Percentiles rank a stretch among this genome's conserved stretches.
These are phyloP conservation scores for Prunus mongolica DNA, from an alignment of 306 rosid species.

Conservation along the genomic window DNA sequence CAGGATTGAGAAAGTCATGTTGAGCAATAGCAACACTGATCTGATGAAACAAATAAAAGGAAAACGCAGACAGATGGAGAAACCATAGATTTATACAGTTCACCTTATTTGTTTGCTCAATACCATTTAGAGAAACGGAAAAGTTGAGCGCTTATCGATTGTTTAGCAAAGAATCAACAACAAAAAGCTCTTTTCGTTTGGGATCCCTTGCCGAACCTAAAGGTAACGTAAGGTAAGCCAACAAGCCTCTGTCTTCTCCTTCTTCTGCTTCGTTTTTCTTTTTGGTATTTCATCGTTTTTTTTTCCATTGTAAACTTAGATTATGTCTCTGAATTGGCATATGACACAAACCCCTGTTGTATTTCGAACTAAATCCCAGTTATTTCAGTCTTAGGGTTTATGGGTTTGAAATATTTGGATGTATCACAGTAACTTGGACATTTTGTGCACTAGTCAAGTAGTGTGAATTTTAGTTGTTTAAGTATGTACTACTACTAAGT, in stretches of 20 bases:
- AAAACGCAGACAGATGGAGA: neutral
- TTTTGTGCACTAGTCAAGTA: neutral
- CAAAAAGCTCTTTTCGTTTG: neutral
- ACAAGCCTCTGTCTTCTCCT: neutral
- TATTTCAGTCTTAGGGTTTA: slow-evolving; percentile 3
- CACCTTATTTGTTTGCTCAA: neutral
- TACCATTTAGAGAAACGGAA: neutral
- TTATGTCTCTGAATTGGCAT: neutral
- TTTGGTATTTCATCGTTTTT: neutral
- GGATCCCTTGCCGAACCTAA: neutral
- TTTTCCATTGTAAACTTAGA: neutral
- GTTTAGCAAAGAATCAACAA: neutral
- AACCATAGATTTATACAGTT: neutral
- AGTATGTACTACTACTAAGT: neutral
- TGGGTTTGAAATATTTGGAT: neutral
- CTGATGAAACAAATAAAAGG: neutral
- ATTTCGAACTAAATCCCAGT: neutral
- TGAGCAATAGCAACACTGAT: neutral
- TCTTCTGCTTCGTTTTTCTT: neutral
- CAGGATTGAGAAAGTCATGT: neutral
- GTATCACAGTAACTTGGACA: neutral
- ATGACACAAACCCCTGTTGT: neutral
- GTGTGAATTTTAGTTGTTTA: neutral
- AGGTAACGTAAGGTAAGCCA: neutral
- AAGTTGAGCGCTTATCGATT: neutral